These are phyloP conservation scores for Lathyrus sativus DNA, from an alignment of 306 rosid genomes.

Conservation along the genomic window DNA sequence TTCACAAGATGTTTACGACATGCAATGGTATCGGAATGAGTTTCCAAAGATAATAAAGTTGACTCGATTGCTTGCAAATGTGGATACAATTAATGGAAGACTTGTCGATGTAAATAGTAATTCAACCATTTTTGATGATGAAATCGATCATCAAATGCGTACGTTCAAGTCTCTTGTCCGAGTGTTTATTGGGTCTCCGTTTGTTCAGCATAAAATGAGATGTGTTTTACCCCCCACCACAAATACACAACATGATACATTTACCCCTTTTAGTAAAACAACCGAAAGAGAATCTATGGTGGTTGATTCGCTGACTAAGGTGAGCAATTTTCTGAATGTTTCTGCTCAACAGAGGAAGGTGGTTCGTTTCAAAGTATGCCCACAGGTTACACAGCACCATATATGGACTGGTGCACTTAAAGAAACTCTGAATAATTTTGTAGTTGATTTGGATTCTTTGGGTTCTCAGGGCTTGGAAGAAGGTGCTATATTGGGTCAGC, in stretches of 20 bases:
- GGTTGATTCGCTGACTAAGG: conserved; percentile 64
- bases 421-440: conserved; percentile 58
- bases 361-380: conserved; percentile 60
- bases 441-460: conserved; percentile 58
- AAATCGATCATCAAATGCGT: conserved; percentile 51
- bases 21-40: conserved; percentile 55
- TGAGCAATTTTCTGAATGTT: conserved; percentile 60
- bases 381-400: conserved; percentile 73
- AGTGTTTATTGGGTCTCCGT: conserved; percentile 62
- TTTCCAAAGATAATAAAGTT: conserved; percentile 51
- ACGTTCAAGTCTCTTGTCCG: conserved; percentile 69
- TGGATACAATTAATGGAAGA: conserved; percentile 63
- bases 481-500: conserved; percentile 57
- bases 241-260: conserved; percentile 35
- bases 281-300: conserved; percentile 64
- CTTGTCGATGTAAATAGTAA: conserved; percentile 57
- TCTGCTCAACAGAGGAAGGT: conserved; percentile 83
- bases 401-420: conserved; percentile 68
- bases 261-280: conserved; percentile 55
- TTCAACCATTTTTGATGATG: conserved; percentile 54
- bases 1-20: conserved; percentile 45
- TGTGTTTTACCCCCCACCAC: conserved; percentile 32
- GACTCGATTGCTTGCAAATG: conserved; percentile 51
- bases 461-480: conserved; percentile 41
- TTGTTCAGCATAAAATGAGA: conserved; percentile 50